Evolutionary conservation across 192 early-diverging fungal genomes (phyloP).

Genomic region (Kickxella alabastrina): DNA sequence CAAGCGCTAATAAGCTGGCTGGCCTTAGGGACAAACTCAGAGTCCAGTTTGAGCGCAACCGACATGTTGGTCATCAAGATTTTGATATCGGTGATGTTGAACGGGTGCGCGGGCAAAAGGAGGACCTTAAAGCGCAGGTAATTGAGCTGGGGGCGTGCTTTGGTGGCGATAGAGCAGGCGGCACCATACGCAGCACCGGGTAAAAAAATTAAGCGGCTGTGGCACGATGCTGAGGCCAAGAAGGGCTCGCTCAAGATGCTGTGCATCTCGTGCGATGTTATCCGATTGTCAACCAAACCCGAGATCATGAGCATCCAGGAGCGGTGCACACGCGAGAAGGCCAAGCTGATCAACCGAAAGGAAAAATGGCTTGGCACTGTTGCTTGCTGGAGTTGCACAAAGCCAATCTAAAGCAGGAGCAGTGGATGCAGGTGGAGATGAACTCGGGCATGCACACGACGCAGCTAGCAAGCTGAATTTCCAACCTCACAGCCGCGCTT

Average conservation of each 20-base stretch:
- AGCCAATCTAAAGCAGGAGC: constrained; percentile 41
- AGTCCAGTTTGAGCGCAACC: too few species aligned
- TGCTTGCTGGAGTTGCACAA: constrained; percentile 33
- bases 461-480: constrained; percentile 40
- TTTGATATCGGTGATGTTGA: too few species aligned
- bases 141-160: constrained; percentile 22
- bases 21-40: too few species aligned
- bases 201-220: constrained; percentile 41
- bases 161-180: constrained; percentile 11
- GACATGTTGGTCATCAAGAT: too few species aligned
- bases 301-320: constrained; percentile 51
- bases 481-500: too few species aligned
- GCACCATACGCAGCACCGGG: constrained; percentile 24
- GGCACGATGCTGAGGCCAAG: constrained; percentile 36
- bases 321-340: constrained; percentile 35
- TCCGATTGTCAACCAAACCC: constrained; percentile 41
- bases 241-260: constrained; percentile 49
- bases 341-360: constrained; percentile 31
- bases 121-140: constrained; percentile 42
- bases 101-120: constrained; percentile 44
- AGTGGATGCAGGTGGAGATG: constrained; percentile 51
- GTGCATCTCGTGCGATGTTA: constrained; percentile 42
- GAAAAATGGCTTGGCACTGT: constrained; percentile 31
- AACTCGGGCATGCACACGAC: constrained; percentile 34
- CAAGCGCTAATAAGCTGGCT: too few species aligned